Conservation (phyloP, 1,284 basidiomycete genomes). For the Pseudozyma sp. region DNA sequence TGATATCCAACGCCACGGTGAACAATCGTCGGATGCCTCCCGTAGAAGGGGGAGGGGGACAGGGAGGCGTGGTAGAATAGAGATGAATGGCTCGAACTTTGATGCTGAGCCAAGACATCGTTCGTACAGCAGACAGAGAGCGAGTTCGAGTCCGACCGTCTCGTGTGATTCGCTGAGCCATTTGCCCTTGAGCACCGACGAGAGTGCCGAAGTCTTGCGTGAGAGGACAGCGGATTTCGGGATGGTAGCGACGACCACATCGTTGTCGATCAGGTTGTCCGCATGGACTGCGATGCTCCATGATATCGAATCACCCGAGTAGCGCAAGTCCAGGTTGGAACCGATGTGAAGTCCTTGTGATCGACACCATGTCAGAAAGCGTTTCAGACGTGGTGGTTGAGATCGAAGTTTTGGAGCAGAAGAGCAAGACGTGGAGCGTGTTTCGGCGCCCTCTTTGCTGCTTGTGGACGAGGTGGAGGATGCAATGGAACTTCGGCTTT, state of each 20-base stretch:
- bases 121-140: constrained; percentile 58
- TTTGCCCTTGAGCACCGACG: constrained; percentile 10
- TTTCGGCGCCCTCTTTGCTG: not conserved
- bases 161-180: constrained; percentile 32
- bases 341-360: constrained; percentile 12
- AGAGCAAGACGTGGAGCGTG: constrained; percentile 17
- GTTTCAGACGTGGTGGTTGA: not conserved
- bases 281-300: constrained; percentile 41
- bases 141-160: constrained; percentile 46
- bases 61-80: constrained; percentile 33
- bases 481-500: not conserved
- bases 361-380: constrained; percentile 30
- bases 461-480: not conserved
- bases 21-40: not conserved
- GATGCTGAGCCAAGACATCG: constrained; percentile 34
- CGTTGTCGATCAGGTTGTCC: constrained; percentile 4
- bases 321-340: constrained; percentile 21
- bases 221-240: constrained; percentile 50
- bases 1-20: constrained; percentile 18
- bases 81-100: constrained; percentile 42
- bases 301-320: constrained; percentile 7
- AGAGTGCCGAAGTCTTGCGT: constrained; percentile 36
- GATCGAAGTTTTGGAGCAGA: not conserved
- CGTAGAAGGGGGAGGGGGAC: constrained; percentile 41
- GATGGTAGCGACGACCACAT: constrained; percentile 29